Base-by-base conservation (phyloP, 257 asterid species). In the Cordia subcordata region DNA sequence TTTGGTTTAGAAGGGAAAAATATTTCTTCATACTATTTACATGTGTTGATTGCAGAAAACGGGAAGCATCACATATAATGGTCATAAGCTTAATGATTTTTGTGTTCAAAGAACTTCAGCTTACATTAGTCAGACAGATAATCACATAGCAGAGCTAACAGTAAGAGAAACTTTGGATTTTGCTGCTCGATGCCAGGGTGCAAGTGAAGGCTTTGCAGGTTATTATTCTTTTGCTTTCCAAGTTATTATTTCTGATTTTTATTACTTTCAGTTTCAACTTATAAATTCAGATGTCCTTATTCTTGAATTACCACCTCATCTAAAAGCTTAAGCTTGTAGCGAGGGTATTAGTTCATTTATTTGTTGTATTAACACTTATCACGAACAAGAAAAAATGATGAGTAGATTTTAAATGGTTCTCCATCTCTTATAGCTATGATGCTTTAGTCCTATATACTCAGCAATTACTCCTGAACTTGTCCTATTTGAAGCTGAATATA, bases 151-250 rank as follows among this genome's bases (percentile, higher is more conserved):
- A 0, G 96, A 88, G 82, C 69, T 88, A 66, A 88, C 96, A 37
- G 96, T 88, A 13, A 75, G 96, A 75, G 96, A 88, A 77, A 88
- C 92, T 39, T 67, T 88, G 21, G 96, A 88, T 72, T 88, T 83
- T 68, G 96, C 95, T n/a, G 96, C 96, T 57, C 65, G 94, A 78
- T 88, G 87, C 82, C 92, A 88, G 72, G 96, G 96, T 70, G 75
- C 95, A 70, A 82, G 82, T 64, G 85, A 83, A 68, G 80, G 86
- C 32, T 85, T 83, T 68, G 70, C 86, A 66, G 94, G 96, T 83
- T 68, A 57, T 58, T 27, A 21, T 59, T 14, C 49, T 40, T 13
- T 45, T 55, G 3, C 10, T 10, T 42, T 42, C 15, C 15, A 10
- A 42, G 12, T 14, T 42, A 42, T 3, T 14, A 42, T 8, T 42